phyloP scores from a whole-genome alignment of 2,329 filamentous ascomycete genomes.

The Penicillium sp. region DNA sequence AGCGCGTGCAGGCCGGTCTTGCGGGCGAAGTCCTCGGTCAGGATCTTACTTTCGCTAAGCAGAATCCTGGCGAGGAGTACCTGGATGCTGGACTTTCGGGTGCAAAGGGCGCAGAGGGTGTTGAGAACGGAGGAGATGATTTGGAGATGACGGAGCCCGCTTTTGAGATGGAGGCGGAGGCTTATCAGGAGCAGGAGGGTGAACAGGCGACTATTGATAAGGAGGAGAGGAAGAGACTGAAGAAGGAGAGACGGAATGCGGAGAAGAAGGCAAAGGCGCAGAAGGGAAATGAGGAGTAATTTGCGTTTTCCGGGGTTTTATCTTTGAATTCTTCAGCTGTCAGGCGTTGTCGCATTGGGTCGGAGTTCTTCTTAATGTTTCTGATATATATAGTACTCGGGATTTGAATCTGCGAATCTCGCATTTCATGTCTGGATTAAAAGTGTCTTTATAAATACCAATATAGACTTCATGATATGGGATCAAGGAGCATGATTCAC shows the following conservation, averaged over 20 bases:
- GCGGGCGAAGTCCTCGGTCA: constrained; percentile 44
- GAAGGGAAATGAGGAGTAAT: constrained; percentile 28
- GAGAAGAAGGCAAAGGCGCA: constrained; percentile 42
- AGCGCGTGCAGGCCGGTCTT: constrained; percentile 46
- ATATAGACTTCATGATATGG: neutral
- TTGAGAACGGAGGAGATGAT: constrained; percentile 42
- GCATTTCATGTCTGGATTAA: constrained; percentile 19
- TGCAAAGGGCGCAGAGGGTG: constrained; percentile 40
- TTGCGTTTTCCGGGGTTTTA: constrained; percentile 4
- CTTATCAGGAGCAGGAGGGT: constrained; percentile 40
- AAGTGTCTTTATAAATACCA: constrained; percentile 10
- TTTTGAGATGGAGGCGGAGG: constrained; percentile 38
- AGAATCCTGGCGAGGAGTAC: constrained; percentile 38
- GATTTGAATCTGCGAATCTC: neutral
- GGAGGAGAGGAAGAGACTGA: constrained; percentile 55
- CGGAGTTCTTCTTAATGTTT: constrained; percentile 19
- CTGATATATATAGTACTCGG: constrained; percentile 3
- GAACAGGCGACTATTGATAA: constrained; percentile 49
- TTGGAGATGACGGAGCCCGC: constrained; percentile 44
- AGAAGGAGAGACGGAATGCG: constrained; percentile 54
- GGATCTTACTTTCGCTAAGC: constrained; percentile 40
- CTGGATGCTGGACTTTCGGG: constrained; percentile 32
- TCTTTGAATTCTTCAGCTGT: constrained; percentile 12
- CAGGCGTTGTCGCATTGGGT: constrained; percentile 29
- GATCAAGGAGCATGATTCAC: no score